Conservation (phyloP, 495 filamentous ascomycete species). For the Aspergillus taichungensis region DNA sequence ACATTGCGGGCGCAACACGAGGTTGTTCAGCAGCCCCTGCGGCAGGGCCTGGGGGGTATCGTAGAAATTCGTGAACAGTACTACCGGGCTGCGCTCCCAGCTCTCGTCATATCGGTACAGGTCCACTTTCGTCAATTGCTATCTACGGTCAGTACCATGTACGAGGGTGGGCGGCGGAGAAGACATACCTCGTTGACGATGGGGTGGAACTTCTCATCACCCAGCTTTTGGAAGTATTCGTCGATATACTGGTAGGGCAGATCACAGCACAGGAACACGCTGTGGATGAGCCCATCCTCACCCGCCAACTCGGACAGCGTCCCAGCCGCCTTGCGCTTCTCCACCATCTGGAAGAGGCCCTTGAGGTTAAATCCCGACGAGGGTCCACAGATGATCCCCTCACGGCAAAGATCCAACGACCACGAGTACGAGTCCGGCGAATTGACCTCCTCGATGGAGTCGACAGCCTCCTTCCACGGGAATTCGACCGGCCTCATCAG, state of each 20-base stretch:
- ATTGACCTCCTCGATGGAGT: slow-evolving; percentile 44
- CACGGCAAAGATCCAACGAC: slow-evolving; percentile 45
- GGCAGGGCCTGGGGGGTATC: slow-evolving; percentile 17
- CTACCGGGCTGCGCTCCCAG: slow-evolving; percentile 38
- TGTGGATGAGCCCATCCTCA: slow-evolving; percentile 38
- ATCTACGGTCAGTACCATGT: slow-evolving; percentile 4
- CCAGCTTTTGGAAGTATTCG: slow-evolving; percentile 50
- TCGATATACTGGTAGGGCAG: slow-evolving; percentile 55
- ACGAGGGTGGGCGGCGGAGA: background rate
- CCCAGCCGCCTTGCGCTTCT: slow-evolving; percentile 36
- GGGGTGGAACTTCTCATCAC: slow-evolving; percentile 39
- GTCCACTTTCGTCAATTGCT: slow-evolving; percentile 42
- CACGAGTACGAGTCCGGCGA: slow-evolving; percentile 45
- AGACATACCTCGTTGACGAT: slow-evolving; percentile 47
- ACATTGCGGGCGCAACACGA: slow-evolving; percentile 17
- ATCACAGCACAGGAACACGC: slow-evolving; percentile 54
- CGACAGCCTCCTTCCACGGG: slow-evolving; percentile 47
- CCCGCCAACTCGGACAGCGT: slow-evolving; percentile 36
- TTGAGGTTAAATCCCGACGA: slow-evolving; percentile 50
- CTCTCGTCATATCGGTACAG: slow-evolving; percentile 45
- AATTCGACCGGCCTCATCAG: slow-evolving; percentile 46
- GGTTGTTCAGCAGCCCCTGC: slow-evolving; percentile 14
- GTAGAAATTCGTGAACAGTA: slow-evolving; percentile 31
- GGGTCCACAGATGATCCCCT: slow-evolving; percentile 52
- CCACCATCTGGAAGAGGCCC: slow-evolving; percentile 45